These are phyloP conservation scores for Botrytis porri DNA, from an alignment of 2,329 filamentous ascomycete species.

Conservation along the genomic window DNA sequence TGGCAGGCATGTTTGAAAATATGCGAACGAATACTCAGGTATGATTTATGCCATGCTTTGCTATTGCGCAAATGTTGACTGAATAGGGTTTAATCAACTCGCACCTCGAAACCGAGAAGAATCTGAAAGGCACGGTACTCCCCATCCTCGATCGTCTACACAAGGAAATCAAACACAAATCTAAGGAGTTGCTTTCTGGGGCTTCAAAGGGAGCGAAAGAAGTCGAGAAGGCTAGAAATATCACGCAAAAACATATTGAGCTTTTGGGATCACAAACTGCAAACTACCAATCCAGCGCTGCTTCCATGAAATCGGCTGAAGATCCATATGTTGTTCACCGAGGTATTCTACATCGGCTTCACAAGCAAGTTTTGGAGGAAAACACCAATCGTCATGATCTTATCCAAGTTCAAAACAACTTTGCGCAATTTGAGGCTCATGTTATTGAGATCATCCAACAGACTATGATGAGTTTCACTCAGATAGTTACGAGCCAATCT, in stretches of 20 bases:
- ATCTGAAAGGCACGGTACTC: slow-evolving; percentile 78
- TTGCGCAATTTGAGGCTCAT: slow-evolving; percentile 82
- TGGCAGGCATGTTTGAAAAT: slow-evolving; percentile 91
- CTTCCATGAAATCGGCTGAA: slow-evolving; percentile 65
- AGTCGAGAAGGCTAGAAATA: slow-evolving; percentile 82
- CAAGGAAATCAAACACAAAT: slow-evolving; percentile 94
- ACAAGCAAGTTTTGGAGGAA: slow-evolving; percentile 90
- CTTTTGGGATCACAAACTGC: slow-evolving; percentile 84
- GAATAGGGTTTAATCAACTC: slow-evolving; percentile 75
- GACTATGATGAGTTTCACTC: slow-evolving; percentile 78
- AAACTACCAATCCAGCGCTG: slow-evolving; percentile 71
- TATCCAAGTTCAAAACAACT: slow-evolving; percentile 86
- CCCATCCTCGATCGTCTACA: slow-evolving; percentile 89
- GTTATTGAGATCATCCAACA: slow-evolving; percentile 79
- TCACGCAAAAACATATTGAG: slow-evolving; percentile 94
- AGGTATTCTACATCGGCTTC: slow-evolving; percentile 76
- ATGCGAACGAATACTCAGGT: slow-evolving; percentile 85
- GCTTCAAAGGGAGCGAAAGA: slow-evolving; percentile 83
- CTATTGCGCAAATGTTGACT: slow-evolving; percentile 8
- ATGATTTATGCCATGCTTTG: slow-evolving; percentile 26
- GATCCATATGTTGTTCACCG: slow-evolving; percentile 88
- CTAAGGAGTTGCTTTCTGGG: slow-evolving; percentile 80
- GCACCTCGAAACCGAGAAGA: slow-evolving; percentile 88
- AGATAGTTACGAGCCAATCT: slow-evolving; percentile 74
- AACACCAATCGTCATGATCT: slow-evolving; percentile 95